Conservation (phyloP, 2,329 filamentous ascomycete genomes). For the Blastomyces emzantsi region DNA sequence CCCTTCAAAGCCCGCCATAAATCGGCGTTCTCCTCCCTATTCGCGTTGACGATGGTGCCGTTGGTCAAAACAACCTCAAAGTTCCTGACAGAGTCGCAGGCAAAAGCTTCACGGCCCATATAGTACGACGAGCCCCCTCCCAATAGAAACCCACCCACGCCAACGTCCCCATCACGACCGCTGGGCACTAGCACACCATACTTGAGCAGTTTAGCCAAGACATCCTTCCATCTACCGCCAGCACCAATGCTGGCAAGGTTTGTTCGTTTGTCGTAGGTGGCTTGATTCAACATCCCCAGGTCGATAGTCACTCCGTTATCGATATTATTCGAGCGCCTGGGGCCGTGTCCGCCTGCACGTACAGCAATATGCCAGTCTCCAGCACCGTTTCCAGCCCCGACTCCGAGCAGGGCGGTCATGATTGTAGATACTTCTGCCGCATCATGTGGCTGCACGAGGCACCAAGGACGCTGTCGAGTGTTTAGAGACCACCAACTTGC, state of each 20-base stretch:
- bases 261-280: constrained; percentile 23
- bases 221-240: constrained; percentile 27
- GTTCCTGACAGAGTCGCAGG: background rate
- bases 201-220: constrained; percentile 26
- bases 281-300: constrained; percentile 18
- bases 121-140: constrained; percentile 20
- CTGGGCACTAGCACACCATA: constrained; percentile 25
- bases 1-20: constrained; percentile 32
- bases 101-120: background rate
- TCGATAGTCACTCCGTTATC: constrained; percentile 3
- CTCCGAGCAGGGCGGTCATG: background rate
- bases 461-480: background rate
- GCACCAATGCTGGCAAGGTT: constrained; percentile 23
- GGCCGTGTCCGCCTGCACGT: background rate
- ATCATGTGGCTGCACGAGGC: background rate
- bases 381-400: background rate
- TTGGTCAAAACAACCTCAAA: constrained; percentile 23
- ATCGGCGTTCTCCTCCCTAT: constrained; percentile 19
- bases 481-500: background rate
- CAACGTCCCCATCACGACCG: constrained; percentile 28
- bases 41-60: constrained; percentile 24
- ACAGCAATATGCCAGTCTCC: background rate
- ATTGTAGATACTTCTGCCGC: background rate
- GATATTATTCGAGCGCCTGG: background rate
- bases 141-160: constrained; percentile 29